Evolutionary conservation across 441 rosid species (phyloP), one percentile per base, ranked within the genome.

Genomic region (Erodium texanum): DNA sequence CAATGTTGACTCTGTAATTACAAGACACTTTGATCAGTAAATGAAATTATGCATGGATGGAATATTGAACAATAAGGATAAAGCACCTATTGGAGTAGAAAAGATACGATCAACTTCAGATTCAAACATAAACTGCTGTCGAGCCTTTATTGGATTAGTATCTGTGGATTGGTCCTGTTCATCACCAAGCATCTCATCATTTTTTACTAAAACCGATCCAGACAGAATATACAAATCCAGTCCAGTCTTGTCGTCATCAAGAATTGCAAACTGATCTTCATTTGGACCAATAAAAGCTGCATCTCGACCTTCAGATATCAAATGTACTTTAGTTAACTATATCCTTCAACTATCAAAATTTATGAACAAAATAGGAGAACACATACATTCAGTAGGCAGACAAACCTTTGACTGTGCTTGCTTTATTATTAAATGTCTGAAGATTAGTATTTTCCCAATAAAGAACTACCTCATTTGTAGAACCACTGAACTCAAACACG

Each of bases 241-340:
- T 70, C 91, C 97, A 70, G 97, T 87, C 85, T 81, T 95, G 81
- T 95, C 98, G 71, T 89, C 91, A 68, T 90, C 99, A 70, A 95
- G 98, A 83, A 90, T 83, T 67, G 83, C 97, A 84, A 95, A 92
- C 50, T 95, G 97, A 77, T 86, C 84, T 52, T 95, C 99, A 75
- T 67, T 83, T 61, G 89, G 86, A 66, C 98, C 97, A 62, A 92
- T 82, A 70, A 95, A 89, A 69, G 98, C 98, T 32, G 93, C 99
- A 90, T 92, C 98, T 68, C 83, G 83, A 73, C 99, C 99, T 95
- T 77, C 41, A 78, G 67, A 68, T 61, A 24, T 69, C 54, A 54
- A 79, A 36, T 64, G 62, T 63, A 12, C 41, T 15, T 67, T 65
- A 66, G 71, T 62, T 52, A 69, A 68, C 24, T 62, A 41, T 66